A percentile compares a stretch with the other conserved stretches of the same genome.
Conservation (phyloP, 2,329 filamentous ascomycete species). For the Ophioceras dolichostomum region DNA sequence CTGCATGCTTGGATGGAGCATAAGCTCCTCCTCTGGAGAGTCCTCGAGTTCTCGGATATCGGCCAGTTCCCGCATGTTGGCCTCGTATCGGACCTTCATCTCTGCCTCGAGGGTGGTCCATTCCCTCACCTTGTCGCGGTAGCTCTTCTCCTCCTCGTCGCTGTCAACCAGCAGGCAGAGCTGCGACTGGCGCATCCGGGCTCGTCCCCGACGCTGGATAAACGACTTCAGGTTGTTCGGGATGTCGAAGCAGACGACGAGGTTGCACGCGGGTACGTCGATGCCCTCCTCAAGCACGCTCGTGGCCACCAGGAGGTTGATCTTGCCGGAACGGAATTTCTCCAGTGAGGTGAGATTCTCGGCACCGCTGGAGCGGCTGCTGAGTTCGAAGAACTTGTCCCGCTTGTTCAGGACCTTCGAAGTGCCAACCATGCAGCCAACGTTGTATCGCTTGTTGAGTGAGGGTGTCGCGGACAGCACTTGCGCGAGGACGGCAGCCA, state of each 20-base stretch:
- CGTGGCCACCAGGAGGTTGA: slow-evolving; percentile 49
- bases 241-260: slow-evolving; percentile 45
- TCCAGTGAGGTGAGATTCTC: slow-evolving; percentile 25
- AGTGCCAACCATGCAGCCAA: slow-evolving; percentile 44
- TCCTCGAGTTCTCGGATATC: slow-evolving; percentile 36
- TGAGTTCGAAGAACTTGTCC: slow-evolving; percentile 14
- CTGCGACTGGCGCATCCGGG: slow-evolving; percentile 35
- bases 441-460: slow-evolving; percentile 29
- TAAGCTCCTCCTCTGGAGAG: slow-evolving; percentile 16
- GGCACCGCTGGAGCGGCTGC: slow-evolving; percentile 11
- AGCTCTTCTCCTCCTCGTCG: slow-evolving; percentile 12
- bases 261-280: slow-evolving; percentile 51
- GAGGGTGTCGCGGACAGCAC: slow-evolving; percentile 41
- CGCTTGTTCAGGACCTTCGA: slow-evolving; percentile 17
- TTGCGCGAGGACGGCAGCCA: slow-evolving; percentile 45
- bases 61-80: slow-evolving; percentile 42
- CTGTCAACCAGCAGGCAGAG: slow-evolving; percentile 38
- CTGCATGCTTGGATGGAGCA: no score
- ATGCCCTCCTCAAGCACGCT: slow-evolving; percentile 57
- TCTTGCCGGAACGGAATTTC: slow-evolving; percentile 38
- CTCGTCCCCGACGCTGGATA: slow-evolving; percentile 43
- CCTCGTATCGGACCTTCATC: slow-evolving; percentile 61
- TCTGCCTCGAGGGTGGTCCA: slow-evolving; percentile 58
- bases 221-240: slow-evolving; percentile 40
- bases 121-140: slow-evolving; percentile 18